phyloP scores from a whole-genome alignment of 495 filamentous ascomycete species.

The Parathielavia appendiculata region DNA sequence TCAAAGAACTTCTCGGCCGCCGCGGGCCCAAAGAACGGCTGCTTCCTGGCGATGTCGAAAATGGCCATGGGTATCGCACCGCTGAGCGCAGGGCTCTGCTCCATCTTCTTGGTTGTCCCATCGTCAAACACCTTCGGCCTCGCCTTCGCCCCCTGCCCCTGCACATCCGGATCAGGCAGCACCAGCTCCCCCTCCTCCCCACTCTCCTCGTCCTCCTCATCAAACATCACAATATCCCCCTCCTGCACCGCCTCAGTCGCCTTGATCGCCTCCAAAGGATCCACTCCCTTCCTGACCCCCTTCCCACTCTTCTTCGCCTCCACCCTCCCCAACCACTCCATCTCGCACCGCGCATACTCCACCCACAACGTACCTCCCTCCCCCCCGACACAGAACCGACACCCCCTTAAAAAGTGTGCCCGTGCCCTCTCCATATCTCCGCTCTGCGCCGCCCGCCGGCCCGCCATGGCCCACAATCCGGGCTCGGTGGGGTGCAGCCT shows the following conservation, averaged over 20 bases:
- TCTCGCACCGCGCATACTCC: slow-evolving; percentile 85
- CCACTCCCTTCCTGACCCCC: slow-evolving; percentile 35
- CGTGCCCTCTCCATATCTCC: slow-evolving; percentile 81
- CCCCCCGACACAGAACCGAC: slow-evolving; percentile 76
- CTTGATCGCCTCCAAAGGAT: slow-evolving; percentile 37
- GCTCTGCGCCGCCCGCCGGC: slow-evolving; percentile 65
- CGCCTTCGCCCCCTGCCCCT: slow-evolving; percentile 20
- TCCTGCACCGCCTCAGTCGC: slow-evolving; percentile 34
- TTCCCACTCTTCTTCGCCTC: slow-evolving; percentile 66
- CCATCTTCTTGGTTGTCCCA: slow-evolving; percentile 53
- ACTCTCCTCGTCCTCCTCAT: slow-evolving; percentile 41
- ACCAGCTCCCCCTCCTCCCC: slow-evolving; percentile 40
- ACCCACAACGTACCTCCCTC: slow-evolving; percentile 68
- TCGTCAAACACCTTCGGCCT: slow-evolving; percentile 50
- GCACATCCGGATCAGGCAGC: slow-evolving; percentile 38
- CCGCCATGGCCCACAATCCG: slow-evolving; percentile 84
- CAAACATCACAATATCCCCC: slow-evolving; percentile 29
- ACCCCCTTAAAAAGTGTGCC: slow-evolving; percentile 76
- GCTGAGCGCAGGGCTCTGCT: slow-evolving; percentile 72
- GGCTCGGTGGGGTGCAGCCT: slow-evolving; percentile 79
- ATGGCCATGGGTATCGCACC: slow-evolving; percentile 91
- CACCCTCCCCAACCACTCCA: slow-evolving; percentile 83
- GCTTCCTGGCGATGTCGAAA: slow-evolving; percentile 80
- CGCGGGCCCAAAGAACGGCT: slow-evolving; percentile 57
- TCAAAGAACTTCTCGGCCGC: slow-evolving; percentile 75